Base-by-base conservation (phyloP, 257 asterid genomes). In the Jasminum sambac region DNA sequence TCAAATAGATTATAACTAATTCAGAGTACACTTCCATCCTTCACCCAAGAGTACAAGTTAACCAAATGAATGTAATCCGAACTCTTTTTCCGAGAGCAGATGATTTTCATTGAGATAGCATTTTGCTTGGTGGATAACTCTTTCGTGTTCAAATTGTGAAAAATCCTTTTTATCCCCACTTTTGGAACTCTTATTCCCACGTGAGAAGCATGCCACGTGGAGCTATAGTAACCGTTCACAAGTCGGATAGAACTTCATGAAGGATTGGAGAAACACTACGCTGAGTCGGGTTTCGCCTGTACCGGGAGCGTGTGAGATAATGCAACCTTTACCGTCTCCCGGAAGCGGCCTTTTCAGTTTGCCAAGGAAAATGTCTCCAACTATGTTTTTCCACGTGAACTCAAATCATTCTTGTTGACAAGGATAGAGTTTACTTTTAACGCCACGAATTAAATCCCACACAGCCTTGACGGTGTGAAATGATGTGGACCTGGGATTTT, bases 251-350 rank as follows among this genome's bases (percentile, higher is more conserved):
- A 82, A 80, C 39, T 66, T 82, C 84, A 90, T 46, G 72, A 88
- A 82, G 5, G 97, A 68, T 61, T 80, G 84, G 72, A 87, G 86
- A 68, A 93, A 90, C 39, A 85, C 89, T 36, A 92, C 77, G 8
- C 89, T 79, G 41, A 90, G 84, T 14, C 87, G 84, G 64, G 94
- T 85, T 77, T 93, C 87, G 66, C 98, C 97, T 0, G 97, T 90
- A 26, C 97, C 95, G n/a, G 96, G 98, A 4, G 91, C 95, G 57
- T 92, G 98, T 2, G 95, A 90, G 61, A 92, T 87, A 43, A 92
- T 87, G 84, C 96, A 55, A 19, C 62, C 62, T 4, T 55, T 55
- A 8, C 86, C 79, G 30, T 39, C 69, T 12, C 16, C 23, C 2
- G 71, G 2, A 0, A 52, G 62, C 6, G 61, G 59, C 48, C 64